Conservation (phyloP, 2,329 filamentous ascomycete species). For the Ascochyta pisi region DNA sequence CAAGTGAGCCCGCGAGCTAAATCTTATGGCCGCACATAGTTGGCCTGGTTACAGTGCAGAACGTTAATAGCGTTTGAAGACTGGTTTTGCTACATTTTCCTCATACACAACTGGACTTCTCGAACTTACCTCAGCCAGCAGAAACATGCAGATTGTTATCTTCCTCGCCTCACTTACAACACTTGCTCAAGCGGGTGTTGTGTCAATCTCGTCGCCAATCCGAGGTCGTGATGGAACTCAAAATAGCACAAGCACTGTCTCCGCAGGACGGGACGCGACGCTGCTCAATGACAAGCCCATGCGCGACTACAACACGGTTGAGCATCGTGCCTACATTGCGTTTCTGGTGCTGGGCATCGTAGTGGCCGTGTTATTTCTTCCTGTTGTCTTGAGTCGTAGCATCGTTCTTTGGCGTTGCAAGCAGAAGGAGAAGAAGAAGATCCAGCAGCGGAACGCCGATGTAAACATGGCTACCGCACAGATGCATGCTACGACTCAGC, state of each 20-base stretch:
- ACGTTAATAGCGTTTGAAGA: background rate
- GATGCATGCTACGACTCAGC: background rate
- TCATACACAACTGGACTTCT: background rate
- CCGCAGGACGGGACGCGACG: background rate
- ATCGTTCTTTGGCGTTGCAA: background rate
- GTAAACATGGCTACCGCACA: background rate
- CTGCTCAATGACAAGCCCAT: background rate
- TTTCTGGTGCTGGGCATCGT: conserved; percentile 2
- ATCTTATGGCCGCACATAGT: background rate
- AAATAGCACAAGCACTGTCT: background rate
- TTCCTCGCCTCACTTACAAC: background rate
- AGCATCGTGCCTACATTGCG: conserved; percentile 1
- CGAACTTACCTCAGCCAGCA: background rate
- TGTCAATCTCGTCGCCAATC: background rate
- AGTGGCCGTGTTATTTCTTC: background rate
- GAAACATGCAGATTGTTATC: background rate
- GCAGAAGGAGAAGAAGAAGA: background rate
- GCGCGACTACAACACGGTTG: background rate
- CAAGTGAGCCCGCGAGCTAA: background rate
- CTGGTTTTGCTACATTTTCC: background rate
- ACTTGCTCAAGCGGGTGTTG: background rate
- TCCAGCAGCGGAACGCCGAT: background rate
- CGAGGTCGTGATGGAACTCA: background rate
- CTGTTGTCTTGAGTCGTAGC: background rate
- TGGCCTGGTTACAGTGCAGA: background rate